These are phyloP conservation scores for Diaporthe longicolla DNA, from an alignment of 2,329 filamentous ascomycete genomes.

Conservation along the genomic window DNA sequence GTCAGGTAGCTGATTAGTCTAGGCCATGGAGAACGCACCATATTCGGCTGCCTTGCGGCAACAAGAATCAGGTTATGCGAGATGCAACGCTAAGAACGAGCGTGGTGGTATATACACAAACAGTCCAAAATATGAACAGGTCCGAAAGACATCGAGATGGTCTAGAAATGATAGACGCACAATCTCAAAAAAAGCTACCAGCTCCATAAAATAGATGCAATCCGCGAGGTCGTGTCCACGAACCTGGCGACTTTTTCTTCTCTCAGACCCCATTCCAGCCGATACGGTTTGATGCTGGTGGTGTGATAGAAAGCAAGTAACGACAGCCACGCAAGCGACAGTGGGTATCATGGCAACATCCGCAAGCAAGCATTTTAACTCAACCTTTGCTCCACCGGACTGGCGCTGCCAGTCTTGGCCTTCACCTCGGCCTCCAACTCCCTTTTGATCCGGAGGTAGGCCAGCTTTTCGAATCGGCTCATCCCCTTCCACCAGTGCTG, in stretches of 20 bases:
- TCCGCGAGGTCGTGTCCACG: not conserved
- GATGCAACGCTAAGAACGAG: slow-evolving; percentile 32
- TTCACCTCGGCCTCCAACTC: slow-evolving; percentile 70
- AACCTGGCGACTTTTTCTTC: not conserved
- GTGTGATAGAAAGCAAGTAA: slow-evolving; percentile 29
- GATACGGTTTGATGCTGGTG: not conserved
- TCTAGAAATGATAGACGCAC: slow-evolving; percentile 19
- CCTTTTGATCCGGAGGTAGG: slow-evolving; percentile 83
- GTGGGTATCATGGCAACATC: slow-evolving; percentile 36
- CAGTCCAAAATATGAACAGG: slow-evolving; percentile 25
- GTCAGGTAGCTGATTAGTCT: not conserved
- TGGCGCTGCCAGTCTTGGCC: slow-evolving; percentile 52
- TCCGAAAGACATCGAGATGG: slow-evolving; percentile 17
- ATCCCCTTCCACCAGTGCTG: slow-evolving; percentile 92
- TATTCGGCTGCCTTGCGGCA: slow-evolving; percentile 5
- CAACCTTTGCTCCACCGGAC: slow-evolving; percentile 59
- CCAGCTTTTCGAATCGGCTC: slow-evolving; percentile 89
- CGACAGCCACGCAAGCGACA: slow-evolving; percentile 36
- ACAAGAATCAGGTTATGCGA: slow-evolving; percentile 6
- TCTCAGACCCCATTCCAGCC: not conserved
- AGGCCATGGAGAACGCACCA: not conserved
- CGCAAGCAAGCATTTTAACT: slow-evolving; percentile 56
- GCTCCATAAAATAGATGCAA: slow-evolving; percentile 8
- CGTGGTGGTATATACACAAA: slow-evolving; percentile 39
- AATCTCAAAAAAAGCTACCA: slow-evolving; percentile 8